Conservation (phyloP, 768 basidiomycete species). For the Tulasnella calospora region DNA sequence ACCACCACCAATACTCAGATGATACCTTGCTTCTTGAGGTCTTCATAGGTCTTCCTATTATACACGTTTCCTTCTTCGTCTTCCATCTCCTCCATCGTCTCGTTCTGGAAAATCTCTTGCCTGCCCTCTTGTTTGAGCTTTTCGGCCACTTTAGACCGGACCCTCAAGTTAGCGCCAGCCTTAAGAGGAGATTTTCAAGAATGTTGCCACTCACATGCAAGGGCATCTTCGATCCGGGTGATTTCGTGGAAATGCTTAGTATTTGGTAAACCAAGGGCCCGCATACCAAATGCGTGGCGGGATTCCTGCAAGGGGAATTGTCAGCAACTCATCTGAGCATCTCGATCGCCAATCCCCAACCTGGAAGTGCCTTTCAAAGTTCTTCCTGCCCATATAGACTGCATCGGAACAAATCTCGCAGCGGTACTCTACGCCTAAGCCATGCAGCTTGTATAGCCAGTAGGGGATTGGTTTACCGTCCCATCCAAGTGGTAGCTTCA, state of each 20-base stretch:
- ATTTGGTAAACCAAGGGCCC: conserved; percentile 92
- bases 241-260: conserved; percentile 99
- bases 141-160: conserved; percentile 68
- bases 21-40: conserved; percentile 91
- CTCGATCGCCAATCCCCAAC: conserved; percentile 36
- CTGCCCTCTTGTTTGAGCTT: conserved; percentile 96
- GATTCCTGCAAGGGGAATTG: conserved; percentile 57
- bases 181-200: background rate
- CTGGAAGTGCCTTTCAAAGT: conserved; percentile 95
- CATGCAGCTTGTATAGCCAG: conserved; percentile 97
- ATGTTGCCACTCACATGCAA: conserved; percentile 64
- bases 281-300: conserved; percentile 96
- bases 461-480: conserved; percentile 99
- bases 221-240: conserved; percentile 92
- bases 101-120: conserved; percentile 86
- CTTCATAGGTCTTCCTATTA: conserved; percentile 95
- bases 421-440: conserved; percentile 93
- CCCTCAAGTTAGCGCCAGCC: background rate
- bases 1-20: conserved; percentile 39
- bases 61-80: conserved; percentile 99
- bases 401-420: conserved; percentile 98
- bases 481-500: conserved; percentile 95
- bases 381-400: conserved; percentile 98
- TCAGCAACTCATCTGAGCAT: background rate
- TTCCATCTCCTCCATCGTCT: conserved; percentile 96